Conservation (phyloP, 495 filamentous ascomycete species). For the Physcia stellaris region DNA sequence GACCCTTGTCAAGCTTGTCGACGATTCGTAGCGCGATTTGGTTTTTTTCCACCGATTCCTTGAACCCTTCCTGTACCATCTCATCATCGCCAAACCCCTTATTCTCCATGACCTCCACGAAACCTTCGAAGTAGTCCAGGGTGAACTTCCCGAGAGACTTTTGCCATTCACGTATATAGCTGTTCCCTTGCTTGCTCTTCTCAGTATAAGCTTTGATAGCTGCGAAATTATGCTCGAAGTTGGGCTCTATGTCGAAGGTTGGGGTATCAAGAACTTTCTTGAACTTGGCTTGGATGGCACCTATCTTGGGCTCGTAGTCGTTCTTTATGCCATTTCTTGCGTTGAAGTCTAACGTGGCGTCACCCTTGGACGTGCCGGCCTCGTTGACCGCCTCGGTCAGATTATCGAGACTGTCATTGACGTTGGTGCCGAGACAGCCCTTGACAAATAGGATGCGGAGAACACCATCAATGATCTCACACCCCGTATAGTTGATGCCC, state of each 20-base stretch:
- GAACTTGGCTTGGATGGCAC: conserved; percentile 21
- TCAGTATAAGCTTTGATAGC: conserved; percentile 27
- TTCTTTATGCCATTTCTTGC: conserved; percentile 29
- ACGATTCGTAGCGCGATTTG: conserved; percentile 14
- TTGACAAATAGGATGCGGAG: conserved; percentile 33
- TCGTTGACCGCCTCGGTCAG: conserved; percentile 29
- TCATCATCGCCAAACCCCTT: conserved; percentile 14
- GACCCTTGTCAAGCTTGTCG: conserved; percentile 7
- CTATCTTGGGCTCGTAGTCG: conserved; percentile 28
- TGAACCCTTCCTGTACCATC: conserved; percentile 17
- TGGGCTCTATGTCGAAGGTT: conserved; percentile 27
- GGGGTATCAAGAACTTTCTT: conserved; percentile 25
- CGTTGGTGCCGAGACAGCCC: conserved; percentile 29
- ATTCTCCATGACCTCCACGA: no score
- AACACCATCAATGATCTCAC: conserved; percentile 29
- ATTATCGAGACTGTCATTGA: conserved; percentile 21
- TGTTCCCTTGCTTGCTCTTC: conserved; percentile 5
- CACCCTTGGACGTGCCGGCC: conserved; percentile 20
- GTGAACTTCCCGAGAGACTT: conserved; percentile 6
- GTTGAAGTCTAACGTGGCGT: conserved; percentile 26
- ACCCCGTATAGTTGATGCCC: conserved; percentile 29
- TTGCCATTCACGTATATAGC: no score
- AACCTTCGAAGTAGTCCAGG: conserved; percentile 7
- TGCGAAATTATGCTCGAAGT: conserved; percentile 34
- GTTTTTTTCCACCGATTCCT: conserved; percentile 11